These are phyloP conservation scores for Populus hybrid DNA, from an alignment of 441 rosid genomes.

Conservation along the genomic window DNA sequence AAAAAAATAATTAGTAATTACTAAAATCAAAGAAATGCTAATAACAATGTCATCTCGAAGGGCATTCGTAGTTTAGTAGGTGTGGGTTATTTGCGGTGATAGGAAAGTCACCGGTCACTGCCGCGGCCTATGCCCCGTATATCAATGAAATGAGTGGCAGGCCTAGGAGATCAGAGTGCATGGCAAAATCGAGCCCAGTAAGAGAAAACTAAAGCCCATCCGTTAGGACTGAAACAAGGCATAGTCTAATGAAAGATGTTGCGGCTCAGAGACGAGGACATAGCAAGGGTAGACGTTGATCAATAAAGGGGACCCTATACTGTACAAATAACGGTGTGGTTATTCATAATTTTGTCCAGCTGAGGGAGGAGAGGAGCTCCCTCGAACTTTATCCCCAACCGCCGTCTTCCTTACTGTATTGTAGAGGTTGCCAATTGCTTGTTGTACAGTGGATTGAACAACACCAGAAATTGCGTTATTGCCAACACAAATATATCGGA, in stretches of 20 bases:
- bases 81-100: no score
- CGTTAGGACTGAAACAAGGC: slow-evolving; percentile 15
- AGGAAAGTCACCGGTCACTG: no score
- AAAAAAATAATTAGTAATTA: neutral
- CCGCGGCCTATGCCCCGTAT: neutral
- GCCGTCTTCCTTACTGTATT: slow-evolving; percentile 12
- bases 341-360: neutral
- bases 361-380: slow-evolving; percentile 24
- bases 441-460: no score
- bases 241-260: slow-evolving; percentile 13
- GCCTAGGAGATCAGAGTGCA: neutral
- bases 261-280: neutral
- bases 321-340: no score
- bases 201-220: neutral
- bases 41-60: neutral
- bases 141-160: neutral
- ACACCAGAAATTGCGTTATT: slow-evolving; percentile 13
- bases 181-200: neutral
- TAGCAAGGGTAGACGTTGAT: no score
- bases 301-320: no score
- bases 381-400: slow-evolving; percentile 8
- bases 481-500: slow-evolving; percentile 14
- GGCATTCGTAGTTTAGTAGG: neutral
- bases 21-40: neutral
- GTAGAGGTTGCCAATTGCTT: slow-evolving; percentile 9